phyloP scores from a whole-genome alignment of 169 alveolate species.

The Eimeria praecox region DNA sequence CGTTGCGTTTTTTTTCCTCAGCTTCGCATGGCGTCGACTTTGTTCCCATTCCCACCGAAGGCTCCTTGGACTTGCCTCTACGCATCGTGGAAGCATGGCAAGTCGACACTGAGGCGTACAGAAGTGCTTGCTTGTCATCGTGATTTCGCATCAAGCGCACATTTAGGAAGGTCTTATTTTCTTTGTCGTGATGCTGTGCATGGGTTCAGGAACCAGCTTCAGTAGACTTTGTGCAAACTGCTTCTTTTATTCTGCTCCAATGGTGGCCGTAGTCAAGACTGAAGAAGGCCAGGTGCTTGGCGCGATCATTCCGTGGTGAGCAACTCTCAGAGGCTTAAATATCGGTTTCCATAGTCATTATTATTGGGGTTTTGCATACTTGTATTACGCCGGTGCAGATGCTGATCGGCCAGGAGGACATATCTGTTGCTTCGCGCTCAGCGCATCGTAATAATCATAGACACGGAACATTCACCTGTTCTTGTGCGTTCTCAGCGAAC shows the following conservation, averaged over 20 bases:
- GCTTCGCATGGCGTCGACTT: slow-evolving; percentile 72
- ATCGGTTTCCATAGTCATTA: too few species aligned
- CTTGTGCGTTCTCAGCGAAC: slow-evolving; percentile 42
- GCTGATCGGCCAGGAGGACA: too few species aligned
- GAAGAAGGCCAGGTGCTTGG: slow-evolving; percentile 77
- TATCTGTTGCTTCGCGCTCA: too few species aligned
- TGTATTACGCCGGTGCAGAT: too few species aligned
- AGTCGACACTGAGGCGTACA: neutral
- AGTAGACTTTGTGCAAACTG: slow-evolving; percentile 73
- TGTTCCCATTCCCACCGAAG: slow-evolving; percentile 77
- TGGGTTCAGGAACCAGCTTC: slow-evolving; percentile 76
- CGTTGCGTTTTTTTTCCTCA: neutral
- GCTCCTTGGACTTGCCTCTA: slow-evolving; percentile 74
- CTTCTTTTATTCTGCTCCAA: slow-evolving; percentile 81
- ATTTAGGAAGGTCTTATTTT: neutral
- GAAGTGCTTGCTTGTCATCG: neutral
- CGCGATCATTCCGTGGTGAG: slow-evolving; percentile 75
- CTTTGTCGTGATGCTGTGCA: neutral
- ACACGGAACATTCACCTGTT: too few species aligned
- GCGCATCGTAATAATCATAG: too few species aligned
- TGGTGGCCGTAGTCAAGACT: slow-evolving; percentile 79
- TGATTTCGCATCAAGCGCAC: neutral
- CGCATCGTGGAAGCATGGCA: slow-evolving; percentile 81
- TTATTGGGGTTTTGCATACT: too few species aligned
- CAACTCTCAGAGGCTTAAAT: neutral